These are phyloP conservation scores for Ustulina deusta DNA, from an alignment of 2,329 filamentous ascomycete genomes.

Conservation along the genomic window DNA sequence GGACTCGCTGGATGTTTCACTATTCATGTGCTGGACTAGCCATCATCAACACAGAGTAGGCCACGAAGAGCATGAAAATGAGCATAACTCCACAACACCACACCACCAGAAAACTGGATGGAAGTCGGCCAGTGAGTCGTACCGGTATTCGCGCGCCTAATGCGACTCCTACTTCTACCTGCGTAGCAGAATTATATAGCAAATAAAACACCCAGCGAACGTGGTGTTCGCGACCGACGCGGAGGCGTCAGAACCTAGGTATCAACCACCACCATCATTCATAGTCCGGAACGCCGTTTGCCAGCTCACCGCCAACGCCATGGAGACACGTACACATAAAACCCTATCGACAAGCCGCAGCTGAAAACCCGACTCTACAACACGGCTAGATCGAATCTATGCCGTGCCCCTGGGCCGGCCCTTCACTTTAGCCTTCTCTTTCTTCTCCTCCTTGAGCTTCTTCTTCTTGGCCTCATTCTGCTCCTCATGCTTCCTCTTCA, in stretches of 20 bases:
- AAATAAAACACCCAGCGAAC: conserved; percentile 23
- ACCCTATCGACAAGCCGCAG: conserved; percentile 1
- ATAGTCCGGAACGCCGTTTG: conserved; percentile 44
- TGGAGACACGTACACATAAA: background rate
- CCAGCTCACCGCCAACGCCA: conserved; percentile 43
- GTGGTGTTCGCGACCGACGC: background rate
- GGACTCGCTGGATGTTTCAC: background rate
- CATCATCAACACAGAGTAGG: background rate
- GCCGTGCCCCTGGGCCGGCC: conserved; percentile 77
- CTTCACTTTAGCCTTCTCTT: conserved; percentile 93
- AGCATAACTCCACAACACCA: background rate
- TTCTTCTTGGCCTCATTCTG: conserved; percentile 95
- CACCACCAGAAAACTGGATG: background rate
- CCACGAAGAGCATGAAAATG: background rate
- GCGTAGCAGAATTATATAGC: conserved; percentile 32
- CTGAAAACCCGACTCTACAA: background rate
- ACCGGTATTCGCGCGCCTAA: background rate
- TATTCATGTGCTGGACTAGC: background rate
- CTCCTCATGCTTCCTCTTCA: conserved; percentile 95
- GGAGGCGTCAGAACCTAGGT: conserved; percentile 33
- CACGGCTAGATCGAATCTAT: conserved; percentile 18
- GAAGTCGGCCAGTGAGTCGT: background rate
- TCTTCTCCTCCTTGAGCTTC: conserved; percentile 92
- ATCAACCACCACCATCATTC: conserved; percentile 33
- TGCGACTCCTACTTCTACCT: conserved; percentile 20